phyloP scores from a whole-genome alignment of 345 rosid genomes.

The Euphorbia peplus region DNA sequence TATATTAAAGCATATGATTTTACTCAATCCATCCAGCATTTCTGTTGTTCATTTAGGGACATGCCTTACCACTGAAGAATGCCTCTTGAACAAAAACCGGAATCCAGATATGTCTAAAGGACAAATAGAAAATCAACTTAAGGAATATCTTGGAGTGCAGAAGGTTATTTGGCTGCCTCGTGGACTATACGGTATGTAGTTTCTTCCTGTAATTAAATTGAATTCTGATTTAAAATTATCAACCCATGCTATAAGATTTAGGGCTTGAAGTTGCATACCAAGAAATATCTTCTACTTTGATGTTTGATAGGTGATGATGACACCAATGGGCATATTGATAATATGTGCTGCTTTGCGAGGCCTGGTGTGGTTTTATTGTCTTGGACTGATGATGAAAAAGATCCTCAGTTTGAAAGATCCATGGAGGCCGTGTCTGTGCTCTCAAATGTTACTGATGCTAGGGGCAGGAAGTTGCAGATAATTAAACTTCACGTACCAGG shows the following conservation, averaged over 20 bases:
- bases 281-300: background rate
- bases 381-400: conserved; percentile 70
- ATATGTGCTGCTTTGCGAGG: conserved; percentile 87
- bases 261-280: background rate
- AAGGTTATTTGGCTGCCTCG: conserved; percentile 80
- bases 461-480: conserved; percentile 65
- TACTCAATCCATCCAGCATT: conserved; percentile 11
- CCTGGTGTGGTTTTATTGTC: conserved; percentile 85
- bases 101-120: conserved; percentile 70
- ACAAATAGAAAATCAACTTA: conserved; percentile 75
- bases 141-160: conserved; percentile 65
- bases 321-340: conserved; percentile 95
- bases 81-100: conserved; percentile 83
- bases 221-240: background rate
- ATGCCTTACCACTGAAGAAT: conserved; percentile 89
- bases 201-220: background rate
- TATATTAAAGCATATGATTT: background rate
- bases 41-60: conserved; percentile 51
- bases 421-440: conserved; percentile 60
- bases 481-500: conserved; percentile 79
- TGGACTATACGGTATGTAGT: conserved; percentile 67
- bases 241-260: background rate
- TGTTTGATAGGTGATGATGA: conserved; percentile 82
- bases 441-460: conserved; percentile 59
- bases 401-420: conserved; percentile 71